Evolutionary conservation across 2,329 filamentous ascomycete species (phyloP), one percentile per base, ranked within the genome.

Genomic region (Colletotrichum eremochloae): DNA sequence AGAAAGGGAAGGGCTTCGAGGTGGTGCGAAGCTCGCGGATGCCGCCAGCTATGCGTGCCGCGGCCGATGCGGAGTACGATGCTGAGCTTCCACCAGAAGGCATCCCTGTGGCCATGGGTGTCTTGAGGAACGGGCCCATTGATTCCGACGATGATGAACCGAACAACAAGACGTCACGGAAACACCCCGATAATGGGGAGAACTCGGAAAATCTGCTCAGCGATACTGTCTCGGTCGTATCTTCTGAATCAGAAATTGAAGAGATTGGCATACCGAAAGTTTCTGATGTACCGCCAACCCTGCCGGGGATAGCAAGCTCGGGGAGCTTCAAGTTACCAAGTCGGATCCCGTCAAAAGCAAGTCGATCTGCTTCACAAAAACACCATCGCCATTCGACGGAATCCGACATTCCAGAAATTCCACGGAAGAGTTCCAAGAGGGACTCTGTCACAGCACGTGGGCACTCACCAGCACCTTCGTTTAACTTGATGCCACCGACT

Each of bases 1-100:
- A 98, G 75, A 97, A 97, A 82, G 92, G 92, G 75, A 98, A 98
- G 82, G 96, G 96, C 0, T 99, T 99, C 76, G 96, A 98, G 80
- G 96, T 99, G 6, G 96, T 99, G 20, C 87, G 96, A 77, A 98
- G 95, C 79, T 90, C 94, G 9, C 90, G 95, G 67, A 95, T 96
- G 85, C 95, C 95, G 2, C 92, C 93, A 8, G 91, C 92, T 70
- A 93, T 94, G 85, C 88, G 87, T 74, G 83, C 84, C 75, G 85
- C 81, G 78, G 87, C 82, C 38, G 83, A 87, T 12, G 70, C 70
- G 9, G 86, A 89, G 40, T 87, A 90, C 70, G 90, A 89, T 52
- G 86, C 92, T 70, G 93, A 93, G 63, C 88, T 90, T 0, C 94
- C 89, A 1, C 89, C 89, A 0, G 89, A 92, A 76, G 90, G 90